Base-by-base conservation (phyloP, 768 basidiomycete genomes). In the Boletellus ananiceps region DNA sequence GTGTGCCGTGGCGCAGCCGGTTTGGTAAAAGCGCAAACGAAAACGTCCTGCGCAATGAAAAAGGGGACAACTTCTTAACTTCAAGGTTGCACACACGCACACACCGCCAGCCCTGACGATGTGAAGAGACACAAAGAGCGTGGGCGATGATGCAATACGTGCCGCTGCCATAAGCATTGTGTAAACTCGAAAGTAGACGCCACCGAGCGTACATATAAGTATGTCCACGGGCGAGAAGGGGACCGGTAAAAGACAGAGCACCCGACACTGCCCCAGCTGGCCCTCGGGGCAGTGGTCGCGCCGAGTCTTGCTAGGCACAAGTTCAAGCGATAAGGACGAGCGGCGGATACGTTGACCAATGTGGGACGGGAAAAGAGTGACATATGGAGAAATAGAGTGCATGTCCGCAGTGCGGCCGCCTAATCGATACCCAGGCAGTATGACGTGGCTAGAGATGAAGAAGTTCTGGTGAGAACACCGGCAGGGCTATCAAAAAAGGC, bases 391-490 rank as follows among this genome's bases (percentile, higher is more conserved):
- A 50, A 44, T 29, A 36, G 19, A 33, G 2, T 47, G 59, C 47
- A 50, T 57, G 59, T 53, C 62, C 62, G 54, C 60, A 62, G 51
- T 65, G 51, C 27, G 60, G 57, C 62, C 60, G 57, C 54, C 52
- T 35, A 33, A 12, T 18, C 45, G 48, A 47, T 45, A 40, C 23
- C 40, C 40, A 34, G 19, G 33, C n/a, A 21, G 36, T 31, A 54
- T 57, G 57, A 59, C 57, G 54, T 59, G 59, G 56, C 49, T 12
- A 53, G 56, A 55, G 39, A 50, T 18, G 48, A 50, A 48, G 43
- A 56, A 46, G 25, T 62, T 65, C 55, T 51, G 47, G 51, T 34
- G 35, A 55, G 60, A 57, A 54, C 45, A 47, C 34, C 36, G 11
- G 15, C 36, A 53, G 58, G 57, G 58, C 51, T 51, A 53, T 60